Evolutionary conservation across 2,329 filamentous ascomycete species (phyloP).

Genomic region (Dactylonectria macrodidyma): DNA sequence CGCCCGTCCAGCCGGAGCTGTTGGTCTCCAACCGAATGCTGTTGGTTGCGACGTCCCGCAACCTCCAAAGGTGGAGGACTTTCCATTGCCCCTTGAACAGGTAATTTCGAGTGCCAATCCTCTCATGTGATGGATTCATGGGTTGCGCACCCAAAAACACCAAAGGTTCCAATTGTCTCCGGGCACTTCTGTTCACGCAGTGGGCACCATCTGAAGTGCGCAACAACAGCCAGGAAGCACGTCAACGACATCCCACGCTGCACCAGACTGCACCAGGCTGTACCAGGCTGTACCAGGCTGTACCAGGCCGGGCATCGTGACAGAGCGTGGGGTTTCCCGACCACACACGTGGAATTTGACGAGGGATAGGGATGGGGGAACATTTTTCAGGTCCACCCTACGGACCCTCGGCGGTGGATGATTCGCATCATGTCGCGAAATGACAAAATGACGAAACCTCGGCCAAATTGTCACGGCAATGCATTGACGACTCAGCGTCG

Average conservation of each 20-base stretch:
- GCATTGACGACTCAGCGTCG: conserved; percentile 10
- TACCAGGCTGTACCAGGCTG: conserved; percentile 36
- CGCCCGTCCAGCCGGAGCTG: background rate
- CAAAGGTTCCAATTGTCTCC: background rate
- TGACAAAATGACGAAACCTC: conserved; percentile 23
- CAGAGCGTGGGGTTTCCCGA: conserved; percentile 37
- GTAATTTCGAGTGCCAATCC: background rate
- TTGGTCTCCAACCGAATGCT: background rate
- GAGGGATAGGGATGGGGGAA: conserved; percentile 15
- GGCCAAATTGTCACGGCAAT: background rate
- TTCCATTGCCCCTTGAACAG: background rate
- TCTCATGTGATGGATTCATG: background rate
- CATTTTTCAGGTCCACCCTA: conserved; percentile 16
- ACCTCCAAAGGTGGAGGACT: background rate
- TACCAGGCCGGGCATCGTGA: conserved; percentile 35
- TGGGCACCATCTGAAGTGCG: background rate
- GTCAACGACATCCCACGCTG: conserved; percentile 41
- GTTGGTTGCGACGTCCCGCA: conserved; percentile 9
- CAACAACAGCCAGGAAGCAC: conserved; percentile 28
- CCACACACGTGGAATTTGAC: conserved; percentile 33
- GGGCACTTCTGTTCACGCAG: background rate
- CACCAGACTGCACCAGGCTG: background rate
- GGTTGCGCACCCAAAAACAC: background rate
- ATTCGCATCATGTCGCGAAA: conserved; percentile 23
- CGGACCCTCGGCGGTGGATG: conserved; percentile 17